Base-by-base conservation (phyloP, 306 rosid genomes). In the Spatholobus suberectus region DNA sequence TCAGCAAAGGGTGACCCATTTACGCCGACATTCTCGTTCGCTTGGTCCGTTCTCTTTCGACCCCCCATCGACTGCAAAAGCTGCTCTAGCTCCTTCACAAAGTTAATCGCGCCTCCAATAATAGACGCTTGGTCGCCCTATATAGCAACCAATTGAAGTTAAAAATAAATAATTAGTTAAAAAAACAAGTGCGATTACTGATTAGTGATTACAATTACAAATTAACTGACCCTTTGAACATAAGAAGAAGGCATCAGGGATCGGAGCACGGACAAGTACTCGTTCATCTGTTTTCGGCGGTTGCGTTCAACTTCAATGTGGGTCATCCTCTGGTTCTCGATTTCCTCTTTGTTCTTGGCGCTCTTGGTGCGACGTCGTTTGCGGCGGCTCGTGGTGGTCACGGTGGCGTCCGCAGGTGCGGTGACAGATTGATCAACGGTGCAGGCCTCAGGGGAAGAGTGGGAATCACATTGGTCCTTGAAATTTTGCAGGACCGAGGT, bases 101-200 rank as follows among this genome's bases (percentile, higher is more conserved):
- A 96, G 73, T 96, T 96, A 29, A 96, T 93, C 4, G 99, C 97
- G 0, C 99, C 99, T 15, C 99, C 99, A 87, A 96, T 85, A 40
- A 93, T 92, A 23, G 99, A 96, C 1, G 99, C 99, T 80, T 96
- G 99, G 69, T 96, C 99, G 23, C 99, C 97, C 99, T 95, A 82
- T 47, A 38, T 38, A 38, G 3, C 32, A 29, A 29, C 32, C 32
- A n/a, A n/a, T n/a, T n/a, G n/a, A n/a, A n/a, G 32, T 38, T 73
- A 44, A 0, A 11, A 7, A 27, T 54, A 34, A 67, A 35, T 68
- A 29, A 46, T 34, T 32, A 65, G 9, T 21, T 23, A 23, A 46
- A 21, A 40, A 61, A 15, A 35, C 4, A 58, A 27, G 29, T 12
- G 2, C 65, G 63, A 71, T 70, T 3, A 29, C 2, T 13, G 17